Percentiles rank a stretch among this genome's conserved stretches.
Evolutionary conservation across 78 protist species (phyloP).

Genomic region (Goniomonas avonlea): DNA sequence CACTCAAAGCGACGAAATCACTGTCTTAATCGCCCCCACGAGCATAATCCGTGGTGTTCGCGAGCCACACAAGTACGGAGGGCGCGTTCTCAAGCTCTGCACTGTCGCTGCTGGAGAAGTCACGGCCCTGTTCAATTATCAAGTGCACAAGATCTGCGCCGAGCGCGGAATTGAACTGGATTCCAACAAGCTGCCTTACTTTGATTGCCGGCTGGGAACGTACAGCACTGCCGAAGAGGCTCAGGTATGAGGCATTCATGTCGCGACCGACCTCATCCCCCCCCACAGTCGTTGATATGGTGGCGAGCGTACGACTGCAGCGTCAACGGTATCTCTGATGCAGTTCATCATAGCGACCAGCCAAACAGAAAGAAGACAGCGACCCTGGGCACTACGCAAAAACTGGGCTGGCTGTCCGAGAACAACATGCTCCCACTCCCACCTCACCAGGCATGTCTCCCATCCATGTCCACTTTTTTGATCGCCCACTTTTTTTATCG

Average conservation of each 20-base stretch:
- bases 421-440: not conserved
- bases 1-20: not conserved
- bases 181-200: not conserved
- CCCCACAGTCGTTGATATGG: not conserved
- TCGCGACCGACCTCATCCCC: too few relatives aligned
- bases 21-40: not conserved
- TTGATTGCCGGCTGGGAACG: not conserved
- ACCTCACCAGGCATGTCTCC: not conserved
- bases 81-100: not conserved
- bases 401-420: not conserved
- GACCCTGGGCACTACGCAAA: not conserved
- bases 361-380: not conserved
- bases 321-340: not conserved
- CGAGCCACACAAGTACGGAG: not conserved
- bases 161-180: not conserved
- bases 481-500: too few relatives aligned
- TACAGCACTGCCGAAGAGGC: not conserved
- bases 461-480: too few relatives aligned
- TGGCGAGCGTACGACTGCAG: not conserved
- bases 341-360: not conserved
- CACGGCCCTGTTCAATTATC: not conserved
- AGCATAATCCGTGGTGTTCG: not conserved
- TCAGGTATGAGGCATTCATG: too few relatives aligned
- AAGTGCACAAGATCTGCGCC: not conserved
- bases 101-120: not conserved